Conservation (phyloP, 2,329 filamentous ascomycete species). For the Fusarium palustre region DNA sequence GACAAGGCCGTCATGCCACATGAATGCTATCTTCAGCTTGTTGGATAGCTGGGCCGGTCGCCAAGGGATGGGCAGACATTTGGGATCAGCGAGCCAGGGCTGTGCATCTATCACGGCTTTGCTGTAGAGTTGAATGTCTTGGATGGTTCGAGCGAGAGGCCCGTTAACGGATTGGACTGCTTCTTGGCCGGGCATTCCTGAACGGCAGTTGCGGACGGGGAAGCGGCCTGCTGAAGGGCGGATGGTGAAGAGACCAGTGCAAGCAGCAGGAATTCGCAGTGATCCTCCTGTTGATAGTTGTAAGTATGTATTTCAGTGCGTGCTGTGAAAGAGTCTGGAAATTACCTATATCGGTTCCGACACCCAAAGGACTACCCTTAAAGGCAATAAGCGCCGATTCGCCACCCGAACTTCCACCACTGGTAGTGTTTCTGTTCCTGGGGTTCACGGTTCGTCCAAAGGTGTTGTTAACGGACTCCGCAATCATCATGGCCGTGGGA, state of each 20-base stretch:
- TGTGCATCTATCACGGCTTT: conserved; percentile 61
- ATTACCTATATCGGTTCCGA: conserved; percentile 71
- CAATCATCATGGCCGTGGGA: conserved; percentile 75
- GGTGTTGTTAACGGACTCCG: conserved; percentile 73
- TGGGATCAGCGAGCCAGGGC: conserved; percentile 69
- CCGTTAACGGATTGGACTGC: conserved; percentile 73
- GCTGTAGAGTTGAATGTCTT: conserved; percentile 67
- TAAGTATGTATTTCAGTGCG: not conserved
- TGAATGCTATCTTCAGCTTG: conserved; percentile 68
- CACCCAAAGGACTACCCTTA: conserved; percentile 68
- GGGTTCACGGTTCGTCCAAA: conserved; percentile 74
- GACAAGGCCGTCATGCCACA: conserved; percentile 74
- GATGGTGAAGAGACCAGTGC: conserved; percentile 68
- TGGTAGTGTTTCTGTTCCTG: conserved; percentile 67
- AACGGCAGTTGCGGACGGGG: conserved; percentile 64
- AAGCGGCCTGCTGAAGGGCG: conserved; percentile 70
- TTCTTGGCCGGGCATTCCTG: conserved; percentile 73
- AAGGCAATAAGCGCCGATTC: conserved; percentile 73
- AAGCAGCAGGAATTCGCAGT: conserved; percentile 65
- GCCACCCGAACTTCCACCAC: conserved; percentile 75
- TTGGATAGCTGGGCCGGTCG: conserved; percentile 49
- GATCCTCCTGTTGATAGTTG: conserved; percentile 57
- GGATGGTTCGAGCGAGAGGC: conserved; percentile 67
- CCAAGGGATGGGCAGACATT: conserved; percentile 71
- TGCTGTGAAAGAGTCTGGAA: rapidly evolving